Base-by-base conservation (phyloP, 495 filamentous ascomycete species). In the Aspergillus bertholletiae region DNA sequence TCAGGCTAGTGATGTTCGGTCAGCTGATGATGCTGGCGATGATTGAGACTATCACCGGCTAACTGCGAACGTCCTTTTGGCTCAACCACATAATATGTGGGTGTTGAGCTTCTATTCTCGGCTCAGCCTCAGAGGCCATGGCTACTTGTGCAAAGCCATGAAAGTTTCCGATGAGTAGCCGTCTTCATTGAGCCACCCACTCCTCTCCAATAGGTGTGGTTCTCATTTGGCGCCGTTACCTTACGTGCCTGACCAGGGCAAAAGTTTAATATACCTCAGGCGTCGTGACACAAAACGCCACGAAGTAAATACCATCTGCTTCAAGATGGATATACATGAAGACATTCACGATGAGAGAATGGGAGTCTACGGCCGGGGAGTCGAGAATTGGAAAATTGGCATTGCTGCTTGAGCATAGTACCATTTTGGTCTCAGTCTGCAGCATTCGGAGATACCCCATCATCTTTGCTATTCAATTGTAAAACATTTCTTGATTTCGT, bases 11-110 rank as follows among this genome's bases (percentile, higher is more conserved):
- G 58, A 66, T 28, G 23, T 55, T 0, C 57, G 48, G 15, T 65
- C 64, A 27, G 27, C 60, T 2, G 30, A 46, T 21, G 43, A 54
- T 24, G 59, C 60, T 15, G 61, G 54, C 13, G 68, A 69, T 24
- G 72, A 71, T 55, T 69, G 65, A 71, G 44, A 23, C 3, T 20
- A 18, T 12, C 0, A 43, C 20, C 3, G 18, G 1, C 20, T 22
- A 21, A 7, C 39, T 22, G 7, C 18, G 7, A 12, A 43, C 20
- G 20, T 22, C 9, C 13, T 15, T 43, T 21, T 22, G 18, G 39
- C 39, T 43, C 39, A 5, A 43, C 39, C 39, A 43, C 18, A 40
- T 39, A 5, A 41, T 34, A 13, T 21, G 17, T 49, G 32, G 39
- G 39, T 43, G 20, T 43, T 22, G 39, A 43, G 39, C 39, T 9